phyloP scores from a whole-genome alignment of 192 early-diverging fungal species.

The Coemansia sp. region DNA sequence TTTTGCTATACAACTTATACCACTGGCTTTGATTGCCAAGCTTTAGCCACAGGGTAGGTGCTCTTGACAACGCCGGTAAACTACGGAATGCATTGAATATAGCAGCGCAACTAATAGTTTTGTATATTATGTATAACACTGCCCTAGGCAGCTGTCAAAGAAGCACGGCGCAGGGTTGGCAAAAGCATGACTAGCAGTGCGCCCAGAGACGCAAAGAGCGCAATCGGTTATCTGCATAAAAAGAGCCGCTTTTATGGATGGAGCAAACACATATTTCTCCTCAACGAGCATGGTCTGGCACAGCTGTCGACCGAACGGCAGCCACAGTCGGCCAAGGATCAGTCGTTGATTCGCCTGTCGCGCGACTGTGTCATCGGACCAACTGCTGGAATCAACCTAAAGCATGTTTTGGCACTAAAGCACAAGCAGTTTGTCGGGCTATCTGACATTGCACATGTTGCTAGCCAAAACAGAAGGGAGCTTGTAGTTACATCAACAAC shows the following conservation, averaged over 20 bases:
- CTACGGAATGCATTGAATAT: background rate
- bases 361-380: constrained; percentile 26
- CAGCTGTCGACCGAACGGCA: constrained; percentile 25
- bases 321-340: background rate
- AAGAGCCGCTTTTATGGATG: constrained; percentile 54
- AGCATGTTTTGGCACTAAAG: background rate
- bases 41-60: background rate
- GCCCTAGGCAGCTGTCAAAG: background rate
- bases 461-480: constrained; percentile 32
- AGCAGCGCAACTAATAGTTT: background rate
- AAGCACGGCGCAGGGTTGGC: background rate
- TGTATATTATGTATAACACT: background rate
- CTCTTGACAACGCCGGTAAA: background rate
- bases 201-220: constrained; percentile 1
- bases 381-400: constrained; percentile 15
- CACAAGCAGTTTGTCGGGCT: constrained; percentile 26
- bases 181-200: constrained; percentile 2
- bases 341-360: background rate
- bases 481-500: constrained; percentile 20
- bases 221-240: constrained; percentile 36
- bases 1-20: background rate
- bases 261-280: constrained; percentile 33
- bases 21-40: background rate
- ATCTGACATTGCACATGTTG: constrained; percentile 15
- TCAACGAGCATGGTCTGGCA: constrained; percentile 25